Conservation (phyloP, 2,329 filamentous ascomycete genomes). For the Aureobasidium sp. region DNA sequence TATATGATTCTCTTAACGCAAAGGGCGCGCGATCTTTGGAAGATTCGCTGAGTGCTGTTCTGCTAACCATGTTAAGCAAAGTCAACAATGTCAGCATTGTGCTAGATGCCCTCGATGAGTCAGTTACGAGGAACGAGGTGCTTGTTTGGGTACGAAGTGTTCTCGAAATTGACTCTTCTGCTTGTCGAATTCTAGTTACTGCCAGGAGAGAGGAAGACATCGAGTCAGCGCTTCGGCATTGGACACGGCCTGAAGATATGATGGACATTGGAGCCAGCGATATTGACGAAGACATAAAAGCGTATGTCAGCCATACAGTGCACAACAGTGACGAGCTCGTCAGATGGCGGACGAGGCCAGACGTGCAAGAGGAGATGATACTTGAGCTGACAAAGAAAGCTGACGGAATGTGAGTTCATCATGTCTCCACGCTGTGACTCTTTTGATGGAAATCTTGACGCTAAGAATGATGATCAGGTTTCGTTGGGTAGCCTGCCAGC, state of each 20-base stretch:
- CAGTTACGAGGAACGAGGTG: not conserved
- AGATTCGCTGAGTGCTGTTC: not conserved
- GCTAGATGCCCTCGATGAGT: slow-evolving; percentile 2
- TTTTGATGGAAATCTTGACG: too few relatives aligned
- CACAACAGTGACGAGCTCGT: not conserved
- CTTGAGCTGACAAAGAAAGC: not conserved
- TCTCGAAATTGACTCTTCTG: accelerated
- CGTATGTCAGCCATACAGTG: not conserved
- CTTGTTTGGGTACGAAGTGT: not conserved
- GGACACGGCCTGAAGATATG: not conserved
- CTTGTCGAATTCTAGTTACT: not conserved
- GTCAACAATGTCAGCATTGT: not conserved
- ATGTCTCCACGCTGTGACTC: too few relatives aligned
- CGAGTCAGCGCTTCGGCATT: not conserved
- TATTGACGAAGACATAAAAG: not conserved
- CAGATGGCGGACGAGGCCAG: not conserved
- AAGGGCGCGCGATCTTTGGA: too few relatives aligned
- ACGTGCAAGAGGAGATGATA: not conserved
- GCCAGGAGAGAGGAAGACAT: not conserved
- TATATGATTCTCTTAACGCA: too few relatives aligned
- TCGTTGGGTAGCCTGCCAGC: slow-evolving; percentile 2
- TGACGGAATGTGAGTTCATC: not conserved
- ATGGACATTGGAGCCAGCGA: not conserved
- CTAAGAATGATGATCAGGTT: too few relatives aligned
- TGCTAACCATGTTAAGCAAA: not conserved